Evolutionary conservation across 2,329 filamentous ascomycete genomes (phyloP).

Genomic region (Hymenoscyphus fraxineus): DNA sequence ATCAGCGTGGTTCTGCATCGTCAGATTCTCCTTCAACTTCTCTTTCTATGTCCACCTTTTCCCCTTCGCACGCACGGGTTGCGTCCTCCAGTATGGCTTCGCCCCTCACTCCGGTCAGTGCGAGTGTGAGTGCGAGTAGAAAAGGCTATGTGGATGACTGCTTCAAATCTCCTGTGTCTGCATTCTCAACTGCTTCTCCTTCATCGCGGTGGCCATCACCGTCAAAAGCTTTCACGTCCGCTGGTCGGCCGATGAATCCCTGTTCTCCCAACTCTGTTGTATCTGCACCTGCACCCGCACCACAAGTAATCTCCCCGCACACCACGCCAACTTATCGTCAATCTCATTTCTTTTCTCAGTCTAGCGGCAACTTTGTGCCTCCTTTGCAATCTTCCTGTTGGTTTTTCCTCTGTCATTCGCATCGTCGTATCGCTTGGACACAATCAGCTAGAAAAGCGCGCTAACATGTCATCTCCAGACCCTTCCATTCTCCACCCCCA

Average conservation of each 20-base stretch:
- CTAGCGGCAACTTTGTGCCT: slow-evolving; percentile 49
- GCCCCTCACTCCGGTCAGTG: slow-evolving; percentile 29
- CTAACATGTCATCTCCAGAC: slow-evolving; percentile 31
- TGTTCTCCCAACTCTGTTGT: slow-evolving; percentile 26
- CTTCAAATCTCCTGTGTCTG: slow-evolving; percentile 38
- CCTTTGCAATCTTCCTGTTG: slow-evolving; percentile 51
- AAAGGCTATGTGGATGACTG: slow-evolving; percentile 22
- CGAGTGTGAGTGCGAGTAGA: slow-evolving; percentile 10
- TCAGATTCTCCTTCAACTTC: slow-evolving; percentile 27
- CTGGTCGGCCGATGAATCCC: slow-evolving; percentile 23
- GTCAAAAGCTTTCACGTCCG: slow-evolving; percentile 26
- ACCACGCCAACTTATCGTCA: slow-evolving; percentile 26
- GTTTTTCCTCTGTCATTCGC: slow-evolving; percentile 45
- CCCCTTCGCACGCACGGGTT: slow-evolving; percentile 21
- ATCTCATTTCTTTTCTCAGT: slow-evolving; percentile 51
- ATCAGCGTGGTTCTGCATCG: slow-evolving; percentile 30
- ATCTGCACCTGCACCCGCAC: slow-evolving; percentile 10
- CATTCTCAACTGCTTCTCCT: slow-evolving; percentile 34
- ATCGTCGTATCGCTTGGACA: slow-evolving; percentile 10
- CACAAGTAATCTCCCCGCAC: slow-evolving; percentile 17
- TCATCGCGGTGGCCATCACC: slow-evolving; percentile 29
- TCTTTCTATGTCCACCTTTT: slow-evolving; percentile 29
- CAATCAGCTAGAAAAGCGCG: slow-evolving; percentile 10
- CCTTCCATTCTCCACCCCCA: slow-evolving; percentile 34
- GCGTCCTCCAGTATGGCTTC: slow-evolving; percentile 28